Base-by-base conservation (phyloP, 2,329 filamentous ascomycete genomes). In the Trichoderma harzianum region DNA sequence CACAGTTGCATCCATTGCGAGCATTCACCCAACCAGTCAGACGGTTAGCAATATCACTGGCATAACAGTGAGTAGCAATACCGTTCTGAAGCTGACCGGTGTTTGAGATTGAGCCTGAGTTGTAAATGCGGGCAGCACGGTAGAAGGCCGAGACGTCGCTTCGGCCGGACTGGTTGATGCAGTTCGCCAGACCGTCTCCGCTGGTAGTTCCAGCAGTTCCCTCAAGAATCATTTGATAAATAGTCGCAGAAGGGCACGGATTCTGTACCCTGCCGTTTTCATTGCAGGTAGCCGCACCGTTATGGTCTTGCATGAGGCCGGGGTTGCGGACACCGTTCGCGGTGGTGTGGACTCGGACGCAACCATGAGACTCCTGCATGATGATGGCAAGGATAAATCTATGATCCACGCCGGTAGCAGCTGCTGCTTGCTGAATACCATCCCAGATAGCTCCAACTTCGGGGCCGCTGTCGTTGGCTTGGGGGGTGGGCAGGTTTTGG, bases 361-460 rank as follows among this genome's bases (percentile, higher is more conserved):
- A 53, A 64, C 83, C 83, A 69, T 80, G 80, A 73, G 80, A 83
- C 74, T 85, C 83, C 73, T 85, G 83, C 78, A 85, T 80, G 36
- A 85, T 74, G 68, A 85, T 77, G 18, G 82, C 81, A 18, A 85
- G 76, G 74, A 85, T 83, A 72, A 83, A 82, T 36, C 83, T 80
- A 58, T 77, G 73, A 69, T 84, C 82, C 12, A 85, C 76, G 14
- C 75, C 74, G 0, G 77, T 75, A 4, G 72, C 69, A 3, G 60
- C 63, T 5, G 82, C 77, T 7, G 82, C 78, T 14, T 74, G 63
- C 60, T 79, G 72, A 69, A 84, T 84, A 47, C 77, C 76, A 66
- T 74, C 70, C 30, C 66, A 58, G 53, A 73, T 76, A 30, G 70
- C 72, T 32, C 47, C 60, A n/a, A 71, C 26, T 61, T 76, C 72